Percentiles rank a stretch among this genome's conserved stretches.
Conservation (phyloP, 1,139 yeast genomes). For the Saccharomyces pastorianus region DNA sequence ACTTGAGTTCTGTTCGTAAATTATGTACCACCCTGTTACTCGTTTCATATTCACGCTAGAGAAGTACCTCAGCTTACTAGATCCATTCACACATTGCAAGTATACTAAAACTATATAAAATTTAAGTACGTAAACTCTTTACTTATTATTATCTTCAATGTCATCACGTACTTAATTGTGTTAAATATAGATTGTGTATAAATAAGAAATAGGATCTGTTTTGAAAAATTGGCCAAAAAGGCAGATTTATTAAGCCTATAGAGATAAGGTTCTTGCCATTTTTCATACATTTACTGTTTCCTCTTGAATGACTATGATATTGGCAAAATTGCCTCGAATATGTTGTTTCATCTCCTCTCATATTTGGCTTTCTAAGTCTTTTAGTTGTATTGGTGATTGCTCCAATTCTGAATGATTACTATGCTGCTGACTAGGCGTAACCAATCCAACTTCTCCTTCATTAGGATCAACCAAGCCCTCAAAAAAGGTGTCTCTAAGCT, state of each 20-base stretch:
- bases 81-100: neutral
- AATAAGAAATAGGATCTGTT: neutral
- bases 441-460: constrained; percentile 2
- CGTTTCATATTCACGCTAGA: neutral
- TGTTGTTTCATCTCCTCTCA: neutral
- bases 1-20: neutral
- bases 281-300: neutral
- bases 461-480: constrained; percentile 60
- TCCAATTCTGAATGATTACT: neutral
- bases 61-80: neutral
- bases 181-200: neutral
- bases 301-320: neutral
- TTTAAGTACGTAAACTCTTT: neutral
- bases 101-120: neutral
- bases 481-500: constrained; percentile 78
- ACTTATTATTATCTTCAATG: neutral
- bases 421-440: neutral
- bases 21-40: neutral
- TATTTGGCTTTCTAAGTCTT: constrained; percentile 28
- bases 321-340: neutral
- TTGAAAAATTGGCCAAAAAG: neutral
- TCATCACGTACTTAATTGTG: neutral
- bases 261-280: neutral
- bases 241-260: neutral
- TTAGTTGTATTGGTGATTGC: constrained; percentile 24